Evolutionary conservation across 768 basidiomycete genomes (phyloP).

Genomic region (Lactifluus hygrophoroides): DNA sequence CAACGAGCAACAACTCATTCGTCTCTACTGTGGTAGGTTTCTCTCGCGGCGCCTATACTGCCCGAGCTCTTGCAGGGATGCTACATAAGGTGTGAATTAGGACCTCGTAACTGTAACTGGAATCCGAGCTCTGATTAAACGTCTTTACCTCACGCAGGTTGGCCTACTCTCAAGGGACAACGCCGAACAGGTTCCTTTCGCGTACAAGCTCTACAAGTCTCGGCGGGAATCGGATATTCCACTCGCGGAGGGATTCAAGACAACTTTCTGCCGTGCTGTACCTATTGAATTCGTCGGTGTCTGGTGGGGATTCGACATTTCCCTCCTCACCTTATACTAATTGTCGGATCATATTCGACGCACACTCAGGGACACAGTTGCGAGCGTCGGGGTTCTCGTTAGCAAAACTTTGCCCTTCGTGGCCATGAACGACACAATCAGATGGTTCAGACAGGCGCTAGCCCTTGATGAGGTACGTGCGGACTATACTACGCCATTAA

Average conservation of each 20-base stretch:
- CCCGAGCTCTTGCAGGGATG: conserved; percentile 68
- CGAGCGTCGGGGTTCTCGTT: conserved; percentile 62
- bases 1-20: no score
- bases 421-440: conserved; percentile 51
- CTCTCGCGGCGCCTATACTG: conserved; percentile 61
- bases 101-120: no score
- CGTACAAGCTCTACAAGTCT: conserved; percentile 61
- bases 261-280: conserved; percentile 59
- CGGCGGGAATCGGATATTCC: conserved; percentile 27
- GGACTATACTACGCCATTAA: no score
- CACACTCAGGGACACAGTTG: conserved; percentile 72
- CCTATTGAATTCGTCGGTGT: conserved; percentile 76
- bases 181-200: conserved; percentile 59
- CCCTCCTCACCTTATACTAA: no score
- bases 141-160: neutral
- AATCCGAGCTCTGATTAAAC: no score
- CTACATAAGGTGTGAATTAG: conserved; percentile 43
- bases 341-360: no score
- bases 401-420: conserved; percentile 59
- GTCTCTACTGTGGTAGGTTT: conserved; percentile 44
- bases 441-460: conserved; percentile 67
- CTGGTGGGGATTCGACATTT: conserved; percentile 39
- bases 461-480: conserved; percentile 62
- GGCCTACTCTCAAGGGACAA: conserved; percentile 66
- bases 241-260: conserved; percentile 58